These are phyloP conservation scores for Blepharisma stoltei DNA, from an alignment of 73 alveolate genomes.

Conservation along the genomic window DNA sequence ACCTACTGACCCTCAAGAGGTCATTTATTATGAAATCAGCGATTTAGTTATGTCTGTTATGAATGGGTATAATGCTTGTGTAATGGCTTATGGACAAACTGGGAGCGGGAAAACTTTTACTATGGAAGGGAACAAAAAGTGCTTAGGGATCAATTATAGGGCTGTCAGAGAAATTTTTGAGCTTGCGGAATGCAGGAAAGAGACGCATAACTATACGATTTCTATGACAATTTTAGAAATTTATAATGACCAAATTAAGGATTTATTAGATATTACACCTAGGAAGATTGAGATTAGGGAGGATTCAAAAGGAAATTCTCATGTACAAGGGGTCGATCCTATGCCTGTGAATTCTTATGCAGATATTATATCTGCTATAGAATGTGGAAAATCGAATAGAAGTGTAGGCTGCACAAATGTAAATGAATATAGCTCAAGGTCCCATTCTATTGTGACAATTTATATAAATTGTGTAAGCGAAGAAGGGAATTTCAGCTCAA, in stretches of 20 bases:
- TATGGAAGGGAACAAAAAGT: constrained; percentile 78
- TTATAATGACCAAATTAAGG: constrained; percentile 90
- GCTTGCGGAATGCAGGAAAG: constrained; percentile 77
- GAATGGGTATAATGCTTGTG: constrained; percentile 94
- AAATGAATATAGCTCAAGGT: constrained; percentile 95
- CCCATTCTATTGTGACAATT: constrained; percentile 94
- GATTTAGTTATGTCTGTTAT: constrained; percentile 87
- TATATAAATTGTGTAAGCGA: constrained; percentile 85
- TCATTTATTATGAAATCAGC: constrained; percentile 45
- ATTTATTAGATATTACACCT: constrained; percentile 77
- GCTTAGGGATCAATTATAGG: constrained; percentile 84
- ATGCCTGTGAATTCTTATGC: constrained; percentile 88
- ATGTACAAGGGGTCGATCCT: constrained; percentile 94
- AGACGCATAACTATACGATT: constrained; percentile 74
- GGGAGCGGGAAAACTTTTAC: constrained; percentile 98
- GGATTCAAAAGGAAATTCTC: constrained; percentile 94
- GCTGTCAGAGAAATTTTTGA: constrained; percentile 84
- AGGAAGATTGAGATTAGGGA: constrained; percentile 87
- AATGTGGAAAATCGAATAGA: constrained; percentile 97
- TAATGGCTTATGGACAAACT: constrained; percentile 97
- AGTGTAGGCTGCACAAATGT: constrained; percentile 94
- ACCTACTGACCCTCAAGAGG: constrained; percentile 8
- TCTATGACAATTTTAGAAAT: constrained; percentile 87
- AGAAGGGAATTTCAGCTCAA: constrained; percentile 45
- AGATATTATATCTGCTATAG: constrained; percentile 90